Percentiles rank a stretch among this genome's conserved stretches.
These are phyloP conservation scores for Waitea zeae DNA, from an alignment of 1,284 basidiomycete species.

Conservation along the genomic window DNA sequence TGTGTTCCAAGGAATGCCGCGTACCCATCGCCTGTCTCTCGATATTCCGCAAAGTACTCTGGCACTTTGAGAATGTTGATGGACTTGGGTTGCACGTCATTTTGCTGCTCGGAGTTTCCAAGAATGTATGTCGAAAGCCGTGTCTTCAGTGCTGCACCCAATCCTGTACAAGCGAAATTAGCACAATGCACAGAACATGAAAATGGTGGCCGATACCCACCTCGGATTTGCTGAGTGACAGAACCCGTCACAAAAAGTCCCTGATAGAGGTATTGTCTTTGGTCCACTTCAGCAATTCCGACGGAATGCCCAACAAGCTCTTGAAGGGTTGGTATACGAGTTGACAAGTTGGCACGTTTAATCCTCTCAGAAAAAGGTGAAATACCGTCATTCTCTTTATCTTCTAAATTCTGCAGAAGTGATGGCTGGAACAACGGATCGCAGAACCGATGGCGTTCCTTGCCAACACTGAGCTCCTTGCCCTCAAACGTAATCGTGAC, in stretches of 20 bases:
- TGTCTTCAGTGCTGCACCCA: conserved; percentile 57
- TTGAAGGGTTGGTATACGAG: conserved; percentile 30
- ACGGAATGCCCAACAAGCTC: conserved; percentile 47
- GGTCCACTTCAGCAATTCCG: conserved; percentile 37
- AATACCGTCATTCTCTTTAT: conserved; percentile 5
- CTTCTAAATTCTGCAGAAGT: conserved; percentile 23
- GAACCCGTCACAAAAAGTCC: conserved; percentile 75
- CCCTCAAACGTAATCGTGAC: conserved; percentile 57
- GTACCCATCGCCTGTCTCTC: conserved; percentile 67
- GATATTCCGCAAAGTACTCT: conserved; percentile 86
- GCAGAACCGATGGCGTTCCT: conserved; percentile 79
- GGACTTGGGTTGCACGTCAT: conserved; percentile 53
- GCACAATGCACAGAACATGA: conserved; percentile 3
- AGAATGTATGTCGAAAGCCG: conserved; percentile 58
- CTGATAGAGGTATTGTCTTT: conserved; percentile 62
- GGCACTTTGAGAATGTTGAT: conserved; percentile 63
- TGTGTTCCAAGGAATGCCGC: conserved; percentile 80
- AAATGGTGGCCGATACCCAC: too few species aligned
- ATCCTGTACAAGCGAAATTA: conserved; percentile 21
- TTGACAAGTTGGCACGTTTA: conserved; percentile 6
- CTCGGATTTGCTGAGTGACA: too few species aligned
- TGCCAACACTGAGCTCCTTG: conserved; percentile 62
- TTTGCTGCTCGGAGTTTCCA: conserved; percentile 42
- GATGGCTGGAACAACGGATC: conserved; percentile 77
- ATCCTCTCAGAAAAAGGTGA: conserved; percentile 10